Conservation (phyloP, 2,329 filamentous ascomycete species). For the Myriangium duriaei region DNA sequence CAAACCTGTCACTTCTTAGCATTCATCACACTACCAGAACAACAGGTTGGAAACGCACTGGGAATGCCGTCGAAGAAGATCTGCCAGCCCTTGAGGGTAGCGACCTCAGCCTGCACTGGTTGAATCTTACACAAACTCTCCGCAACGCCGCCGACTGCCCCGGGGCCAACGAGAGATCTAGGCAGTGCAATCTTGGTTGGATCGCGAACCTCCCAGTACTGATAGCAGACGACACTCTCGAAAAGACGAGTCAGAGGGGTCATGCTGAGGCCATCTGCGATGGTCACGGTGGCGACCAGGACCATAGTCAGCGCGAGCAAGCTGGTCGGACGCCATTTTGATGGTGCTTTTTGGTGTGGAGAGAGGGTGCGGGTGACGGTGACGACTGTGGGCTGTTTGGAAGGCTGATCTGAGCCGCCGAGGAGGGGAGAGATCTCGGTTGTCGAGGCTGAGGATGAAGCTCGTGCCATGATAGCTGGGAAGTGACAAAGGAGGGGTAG, state of each 20-base stretch:
- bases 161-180: conserved; percentile 17
- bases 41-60: conserved; percentile 26
- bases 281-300: conserved; percentile 33
- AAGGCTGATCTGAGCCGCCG: not conserved
- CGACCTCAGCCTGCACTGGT: conserved; percentile 39
- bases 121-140: conserved; percentile 38
- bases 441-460: not conserved
- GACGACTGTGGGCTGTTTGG: not conserved
- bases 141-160: conserved; percentile 22
- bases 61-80: conserved; percentile 36
- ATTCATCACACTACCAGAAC: too few species aligned
- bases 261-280: conserved; percentile 26
- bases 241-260: conserved; percentile 39
- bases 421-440: not conserved
- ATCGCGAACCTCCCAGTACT: conserved; percentile 32
- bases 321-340: not conserved
- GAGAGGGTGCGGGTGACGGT: not conserved
- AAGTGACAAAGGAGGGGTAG: not conserved
- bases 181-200: conserved; percentile 19
- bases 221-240: conserved; percentile 42
- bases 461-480: not conserved
- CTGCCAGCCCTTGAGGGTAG: conserved; percentile 39
- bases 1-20: too few species aligned
- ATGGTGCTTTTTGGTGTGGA: not conserved
- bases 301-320: conserved; percentile 21